Conservation (phyloP, 768 basidiomycete genomes). For the Podaxis sp. region DNA sequence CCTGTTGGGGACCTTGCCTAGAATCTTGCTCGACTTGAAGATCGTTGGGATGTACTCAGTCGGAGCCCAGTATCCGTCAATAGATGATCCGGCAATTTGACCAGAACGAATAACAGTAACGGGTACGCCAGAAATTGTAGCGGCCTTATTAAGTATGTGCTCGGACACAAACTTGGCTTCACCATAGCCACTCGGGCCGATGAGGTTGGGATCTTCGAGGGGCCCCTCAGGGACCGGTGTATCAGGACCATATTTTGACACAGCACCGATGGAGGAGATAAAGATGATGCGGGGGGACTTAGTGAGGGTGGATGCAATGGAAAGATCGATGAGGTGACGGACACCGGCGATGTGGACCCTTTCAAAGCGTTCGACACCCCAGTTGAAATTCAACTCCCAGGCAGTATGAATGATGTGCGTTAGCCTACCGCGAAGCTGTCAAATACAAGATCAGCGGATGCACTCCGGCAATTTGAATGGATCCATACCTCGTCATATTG, state of each 20-base stretch:
- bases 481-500: conserved; percentile 6
- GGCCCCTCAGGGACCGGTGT: conserved; percentile 9
- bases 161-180: conserved; percentile 14
- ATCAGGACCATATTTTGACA: conserved; percentile 1
- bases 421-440: conserved; percentile 1
- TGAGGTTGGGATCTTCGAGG: conserved; percentile 8
- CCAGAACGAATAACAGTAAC: conserved; percentile 15
- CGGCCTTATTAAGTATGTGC: conserved; percentile 8
- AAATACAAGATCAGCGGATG: neutral
- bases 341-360: conserved; percentile 11
- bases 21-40: conserved; percentile 10
- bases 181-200: conserved; percentile 7
- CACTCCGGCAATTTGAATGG: neutral
- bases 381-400: conserved; percentile 18
- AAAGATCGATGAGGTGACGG: conserved; percentile 12
- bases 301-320: conserved; percentile 1
- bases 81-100: conserved; percentile 13
- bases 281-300: conserved; percentile 7
- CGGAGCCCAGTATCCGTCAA: conserved; percentile 14
- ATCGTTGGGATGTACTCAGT: conserved; percentile 15
- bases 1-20: conserved; percentile 12
- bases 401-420: conserved; percentile 16
- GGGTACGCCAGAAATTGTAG: neutral
- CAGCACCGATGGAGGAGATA: conserved; percentile 13
- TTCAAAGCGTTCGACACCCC: conserved; percentile 15